phyloP scores from a whole-genome alignment of 2,329 filamentous ascomycete genomes.

The Dryadomyces sulphureus region DNA sequence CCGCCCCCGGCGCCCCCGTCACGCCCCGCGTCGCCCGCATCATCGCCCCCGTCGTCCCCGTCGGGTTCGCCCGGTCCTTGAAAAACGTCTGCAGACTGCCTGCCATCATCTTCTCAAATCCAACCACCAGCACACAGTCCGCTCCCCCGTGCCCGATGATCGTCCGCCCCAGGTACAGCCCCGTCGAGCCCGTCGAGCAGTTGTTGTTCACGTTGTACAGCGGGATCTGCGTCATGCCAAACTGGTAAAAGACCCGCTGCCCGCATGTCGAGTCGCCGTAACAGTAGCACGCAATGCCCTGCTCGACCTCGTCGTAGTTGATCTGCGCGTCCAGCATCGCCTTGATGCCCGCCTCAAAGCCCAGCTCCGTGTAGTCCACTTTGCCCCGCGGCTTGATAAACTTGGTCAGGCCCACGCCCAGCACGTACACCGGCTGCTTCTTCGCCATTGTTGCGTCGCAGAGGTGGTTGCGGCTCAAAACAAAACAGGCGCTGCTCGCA shows the following conservation, averaged over 20 bases:
- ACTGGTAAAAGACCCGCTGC: slow-evolving; percentile 96
- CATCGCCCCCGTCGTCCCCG: slow-evolving; percentile 56
- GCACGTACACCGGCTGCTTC: slow-evolving; percentile 58
- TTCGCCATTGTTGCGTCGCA: slow-evolving; percentile 25
- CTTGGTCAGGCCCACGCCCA: slow-evolving; percentile 97
- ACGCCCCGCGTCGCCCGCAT: slow-evolving; percentile 71
- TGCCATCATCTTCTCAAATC: slow-evolving; percentile 96
- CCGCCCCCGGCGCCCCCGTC: slow-evolving; percentile 70
- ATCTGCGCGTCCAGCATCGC: slow-evolving; percentile 76
- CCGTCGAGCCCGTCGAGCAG: slow-evolving; percentile 90
- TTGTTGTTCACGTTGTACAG: slow-evolving; percentile 99
- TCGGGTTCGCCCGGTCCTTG: slow-evolving; percentile 72
- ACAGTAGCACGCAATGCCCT: slow-evolving; percentile 94
- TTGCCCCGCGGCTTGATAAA: slow-evolving; percentile 95
- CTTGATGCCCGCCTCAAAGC: slow-evolving; percentile 84
- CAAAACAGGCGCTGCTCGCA: not conserved
- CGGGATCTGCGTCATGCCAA: slow-evolving; percentile 91
- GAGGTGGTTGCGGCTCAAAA: not conserved
- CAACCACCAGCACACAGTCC: slow-evolving; percentile 80
- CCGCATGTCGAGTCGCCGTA: slow-evolving; percentile 92
- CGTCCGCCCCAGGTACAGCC: slow-evolving; percentile 68
- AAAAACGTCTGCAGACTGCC: slow-evolving; percentile 76
- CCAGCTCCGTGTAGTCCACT: slow-evolving; percentile 87
- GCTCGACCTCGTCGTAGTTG: slow-evolving; percentile 92
- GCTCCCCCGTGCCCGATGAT: slow-evolving; percentile 68